phyloP scores from a whole-genome alignment of 225 moss, liverwort and hornwort species.

The Pleurozium schreberi region DNA sequence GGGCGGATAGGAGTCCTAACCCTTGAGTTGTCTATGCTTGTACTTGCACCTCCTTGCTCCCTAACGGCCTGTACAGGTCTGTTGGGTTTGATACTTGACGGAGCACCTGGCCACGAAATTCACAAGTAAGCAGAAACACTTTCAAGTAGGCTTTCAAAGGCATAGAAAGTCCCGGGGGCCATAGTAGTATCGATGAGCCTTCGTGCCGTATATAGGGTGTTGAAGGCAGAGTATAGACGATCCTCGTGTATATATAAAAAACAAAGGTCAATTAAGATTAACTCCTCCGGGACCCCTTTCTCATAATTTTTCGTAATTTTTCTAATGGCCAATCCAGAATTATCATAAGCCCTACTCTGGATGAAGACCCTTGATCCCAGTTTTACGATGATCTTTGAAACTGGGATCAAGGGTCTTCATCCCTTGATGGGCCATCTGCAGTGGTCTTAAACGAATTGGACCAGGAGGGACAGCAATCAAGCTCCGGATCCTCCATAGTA shows the following conservation, averaged over 20 bases:
- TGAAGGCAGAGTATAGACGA: background rate
- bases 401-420: background rate
- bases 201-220: background rate
- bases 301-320: background rate
- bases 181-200: background rate
- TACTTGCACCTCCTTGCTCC: conserved; percentile 5
- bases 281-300: background rate
- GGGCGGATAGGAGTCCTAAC: conserved; percentile 37
- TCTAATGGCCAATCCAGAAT: background rate
- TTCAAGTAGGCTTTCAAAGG: background rate
- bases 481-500: background rate
- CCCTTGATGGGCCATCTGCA: too few species aligned
- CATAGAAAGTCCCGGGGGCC: background rate
- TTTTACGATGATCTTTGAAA: background rate
- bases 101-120: background rate
- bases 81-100: background rate
- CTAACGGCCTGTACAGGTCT: conserved; percentile 10
- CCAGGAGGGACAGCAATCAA: background rate
- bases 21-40: background rate
- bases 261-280: background rate
- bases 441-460: background rate
- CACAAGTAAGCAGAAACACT: background rate
- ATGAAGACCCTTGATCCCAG: too few species aligned
- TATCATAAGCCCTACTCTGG: background rate
- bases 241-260: background rate